phyloP scores from a whole-genome alignment of 2,329 filamentous ascomycete species.

The Colletotrichum sp. region DNA sequence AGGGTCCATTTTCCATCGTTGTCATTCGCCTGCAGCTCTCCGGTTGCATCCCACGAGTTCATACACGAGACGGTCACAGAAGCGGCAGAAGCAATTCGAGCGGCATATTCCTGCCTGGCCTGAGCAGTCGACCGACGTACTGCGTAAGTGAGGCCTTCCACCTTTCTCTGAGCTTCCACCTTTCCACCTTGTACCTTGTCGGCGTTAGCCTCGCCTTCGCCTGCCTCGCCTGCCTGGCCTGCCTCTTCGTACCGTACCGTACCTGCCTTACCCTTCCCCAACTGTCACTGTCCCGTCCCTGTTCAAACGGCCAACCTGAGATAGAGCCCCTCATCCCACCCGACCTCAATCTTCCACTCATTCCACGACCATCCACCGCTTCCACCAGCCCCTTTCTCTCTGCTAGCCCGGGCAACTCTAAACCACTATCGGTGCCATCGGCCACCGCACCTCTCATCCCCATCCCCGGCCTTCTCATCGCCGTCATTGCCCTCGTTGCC shows the following conservation, averaged over 20 bases:
- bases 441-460: neutral
- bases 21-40: neutral
- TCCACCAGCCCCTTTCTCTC: neutral
- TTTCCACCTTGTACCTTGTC: constrained; percentile 3
- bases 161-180: neutral
- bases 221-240: neutral
- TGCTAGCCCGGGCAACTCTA: neutral
- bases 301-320: neutral
- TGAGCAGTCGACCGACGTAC: neutral
- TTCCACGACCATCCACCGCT: constrained; percentile 8
- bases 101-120: neutral
- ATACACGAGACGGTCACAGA: neutral
- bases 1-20: neutral
- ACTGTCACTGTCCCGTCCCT: constrained; percentile 3
- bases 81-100: neutral
- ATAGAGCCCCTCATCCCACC: constrained; percentile 4
- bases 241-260: neutral
- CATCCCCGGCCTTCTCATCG: neutral
- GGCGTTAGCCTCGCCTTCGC: neutral
- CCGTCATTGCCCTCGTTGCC: neutral
- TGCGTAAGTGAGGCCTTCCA: neutral
- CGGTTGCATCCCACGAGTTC: neutral
- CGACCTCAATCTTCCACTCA: neutral
- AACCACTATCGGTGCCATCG: neutral
- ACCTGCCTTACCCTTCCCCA: neutral